Evolutionary conservation across 495 filamentous ascomycete genomes (phyloP).

Genomic region (Xylaria sp.): DNA sequence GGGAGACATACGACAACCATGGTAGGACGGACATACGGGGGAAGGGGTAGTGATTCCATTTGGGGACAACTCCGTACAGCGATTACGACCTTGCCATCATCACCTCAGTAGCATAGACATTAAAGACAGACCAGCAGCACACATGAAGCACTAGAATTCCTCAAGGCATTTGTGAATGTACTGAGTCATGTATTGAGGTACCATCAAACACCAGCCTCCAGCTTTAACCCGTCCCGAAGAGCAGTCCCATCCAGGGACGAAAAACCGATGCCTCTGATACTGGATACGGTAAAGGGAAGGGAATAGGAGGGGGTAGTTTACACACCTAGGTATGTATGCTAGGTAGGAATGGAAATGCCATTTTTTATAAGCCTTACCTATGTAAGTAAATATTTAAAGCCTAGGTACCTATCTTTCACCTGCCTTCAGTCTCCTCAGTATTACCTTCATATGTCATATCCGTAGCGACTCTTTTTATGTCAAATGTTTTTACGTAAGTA

Average conservation of each 20-base stretch:
- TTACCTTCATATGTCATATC: no score
- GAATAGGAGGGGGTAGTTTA: background rate
- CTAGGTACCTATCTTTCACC: background rate
- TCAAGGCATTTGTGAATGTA: slow-evolving; percentile 17
- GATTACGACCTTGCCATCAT: slow-evolving; percentile 13
- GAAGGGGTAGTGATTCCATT: slow-evolving; percentile 17
- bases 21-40: slow-evolving; percentile 14
- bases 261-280: background rate
- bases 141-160: background rate
- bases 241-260: background rate
- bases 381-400: no score
- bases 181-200: background rate
- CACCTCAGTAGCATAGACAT: slow-evolving; percentile 29
- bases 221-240: background rate
- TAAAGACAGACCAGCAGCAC: slow-evolving; percentile 23
- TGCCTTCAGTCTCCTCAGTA: no score
- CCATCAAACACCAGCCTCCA: background rate
- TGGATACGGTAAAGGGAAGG: background rate
- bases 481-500: background rate
- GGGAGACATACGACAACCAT: slow-evolving; percentile 1
- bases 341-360: background rate
- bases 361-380: background rate
- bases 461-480: background rate
- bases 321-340: no score
- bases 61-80: slow-evolving; percentile 11